Evolutionary conservation across 2,329 filamentous ascomycete species (phyloP), one percentile per base, ranked within the genome.

Genomic region (Colletotrichum neosansevieriae): DNA sequence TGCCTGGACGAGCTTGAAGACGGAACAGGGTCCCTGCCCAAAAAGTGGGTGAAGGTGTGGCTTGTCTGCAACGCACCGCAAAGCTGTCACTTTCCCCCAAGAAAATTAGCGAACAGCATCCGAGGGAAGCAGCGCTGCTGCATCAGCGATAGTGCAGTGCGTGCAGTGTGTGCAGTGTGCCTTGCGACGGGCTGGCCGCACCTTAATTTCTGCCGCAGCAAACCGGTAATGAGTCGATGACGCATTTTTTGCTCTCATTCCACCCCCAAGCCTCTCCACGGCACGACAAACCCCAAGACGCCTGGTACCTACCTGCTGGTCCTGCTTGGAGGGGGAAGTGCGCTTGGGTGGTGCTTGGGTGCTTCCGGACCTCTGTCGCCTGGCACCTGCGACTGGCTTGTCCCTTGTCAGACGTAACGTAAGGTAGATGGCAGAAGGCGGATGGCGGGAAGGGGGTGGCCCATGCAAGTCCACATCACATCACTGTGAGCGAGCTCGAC

Each of bases 381-480:
- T 65, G 32, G 38, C 47, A 54, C 61, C 29, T 49, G 61, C 58
- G 61, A 68, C 61, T 40, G 61, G 65, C 61, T 50, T 68, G 65
- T 60, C 62, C 65, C 65, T 68, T 68, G 65, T 68, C 65, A 68
- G 65, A 68, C 65, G 61, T 54, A 65, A 68, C 65, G 61, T 54
- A 65, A 67, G 60, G 60, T 58, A 34, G 19, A 38, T n/a, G 19
- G 29, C 15, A 34, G 19, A 38, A 19, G 32, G 38, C 19, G n/a
- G 51, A 45, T 24, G 44, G 45, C 57, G 36, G 56, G 63, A 69
- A 63, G 58, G 63, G 67, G 66, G 49, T 59, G 61, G 56, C 57
- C 65, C 66, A 65, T 69, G 66, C 66, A 65, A 64, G 66, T 66
- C 69, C 69, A 70, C 69, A 70, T 70, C 69, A 70, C 60, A 70